Evolutionary conservation across 2,329 filamentous ascomycete species (phyloP), one percentile per base, ranked within the genome.

Genomic region (Ophiostoma populinum): DNA sequence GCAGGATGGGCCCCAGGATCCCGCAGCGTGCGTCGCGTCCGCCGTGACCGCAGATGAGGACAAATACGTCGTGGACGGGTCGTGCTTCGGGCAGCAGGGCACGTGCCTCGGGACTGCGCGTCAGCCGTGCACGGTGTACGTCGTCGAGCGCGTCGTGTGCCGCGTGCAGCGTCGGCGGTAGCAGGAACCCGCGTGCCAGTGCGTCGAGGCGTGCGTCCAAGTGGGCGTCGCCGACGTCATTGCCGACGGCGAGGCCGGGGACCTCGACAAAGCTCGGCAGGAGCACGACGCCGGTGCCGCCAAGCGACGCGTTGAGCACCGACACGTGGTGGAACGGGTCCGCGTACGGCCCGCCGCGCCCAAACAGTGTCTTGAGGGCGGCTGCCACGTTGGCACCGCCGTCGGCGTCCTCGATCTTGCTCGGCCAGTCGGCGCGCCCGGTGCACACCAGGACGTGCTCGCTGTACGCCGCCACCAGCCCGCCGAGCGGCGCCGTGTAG

Each of bases 11-110:
- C 0, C 82, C 86, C 43, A 87, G 63, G 16, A 81, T 57, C 0
- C 90, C 87, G 49, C 90, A 98, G 34, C 90, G 67, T 47, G 64
- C 60, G 50, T 98, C 90, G 9, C 90, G 65, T 3, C 75, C 74
- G 11, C 77, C 79, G 47, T 98, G 90, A 0, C 85, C 83, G 50
- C 90, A 98, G 28, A 94, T 77, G 15, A 95, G 58, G 20, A 98
- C 70, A n/a, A 81, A 47, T 5, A 85, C 62, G 42, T 85, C 76
- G 12, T 67, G 49, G 7, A 80, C 67, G 17, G 24, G 27, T 9
- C 66, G 57, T 5, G 81, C 74, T 1, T 65, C 63, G 2, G 56
- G 55, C 2, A 82, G 58, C 24, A 57, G 58, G 37, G 40, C 58
- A 48, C 49, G 69, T 47, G 57, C 73, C 36, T 52, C 70, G 42